Conservation (phyloP, 2,329 filamentous ascomycete species). For the Eutypella sp. region DNA sequence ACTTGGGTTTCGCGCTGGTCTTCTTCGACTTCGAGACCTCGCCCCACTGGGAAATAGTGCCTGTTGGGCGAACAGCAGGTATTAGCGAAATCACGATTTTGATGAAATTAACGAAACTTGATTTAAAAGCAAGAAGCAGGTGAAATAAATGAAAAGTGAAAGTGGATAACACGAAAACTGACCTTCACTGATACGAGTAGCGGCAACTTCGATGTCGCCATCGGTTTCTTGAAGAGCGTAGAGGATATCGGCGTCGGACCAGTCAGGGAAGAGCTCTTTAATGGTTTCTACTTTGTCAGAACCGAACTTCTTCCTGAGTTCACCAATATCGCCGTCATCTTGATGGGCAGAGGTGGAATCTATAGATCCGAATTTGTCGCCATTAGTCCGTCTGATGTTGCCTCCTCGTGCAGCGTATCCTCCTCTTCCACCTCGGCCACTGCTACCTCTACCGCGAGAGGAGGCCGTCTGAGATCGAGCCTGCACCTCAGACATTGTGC, state of each 20-base stretch:
- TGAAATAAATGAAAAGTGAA: conserved; percentile 2
- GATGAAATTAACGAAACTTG: neutral
- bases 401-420: conserved; percentile 64
- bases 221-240: conserved; percentile 87
- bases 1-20: conserved; percentile 66
- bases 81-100: conserved; percentile 16
- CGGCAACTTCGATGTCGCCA: conserved; percentile 69
- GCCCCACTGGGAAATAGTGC: conserved; percentile 76
- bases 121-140: neutral
- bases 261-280: conserved; percentile 90
- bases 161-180: conserved; percentile 26
- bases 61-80: conserved; percentile 37
- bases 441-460: conserved; percentile 77
- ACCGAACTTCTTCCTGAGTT: conserved; percentile 87
- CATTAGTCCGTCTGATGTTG: conserved; percentile 56
- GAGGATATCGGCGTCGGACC: conserved; percentile 92
- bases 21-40: conserved; percentile 80
- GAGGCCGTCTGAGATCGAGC: conserved; percentile 64
- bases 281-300: conserved; percentile 67
- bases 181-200: conserved; percentile 78
- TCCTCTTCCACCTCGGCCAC: conserved; percentile 78
- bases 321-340: conserved; percentile 84
- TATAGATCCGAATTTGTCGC: conserved; percentile 58
- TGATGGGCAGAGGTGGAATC: conserved; percentile 56
- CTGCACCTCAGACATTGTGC: conserved; percentile 87